Conservation (phyloP, 75 land plant species). For the Cunninghamia lanceolata region DNA sequence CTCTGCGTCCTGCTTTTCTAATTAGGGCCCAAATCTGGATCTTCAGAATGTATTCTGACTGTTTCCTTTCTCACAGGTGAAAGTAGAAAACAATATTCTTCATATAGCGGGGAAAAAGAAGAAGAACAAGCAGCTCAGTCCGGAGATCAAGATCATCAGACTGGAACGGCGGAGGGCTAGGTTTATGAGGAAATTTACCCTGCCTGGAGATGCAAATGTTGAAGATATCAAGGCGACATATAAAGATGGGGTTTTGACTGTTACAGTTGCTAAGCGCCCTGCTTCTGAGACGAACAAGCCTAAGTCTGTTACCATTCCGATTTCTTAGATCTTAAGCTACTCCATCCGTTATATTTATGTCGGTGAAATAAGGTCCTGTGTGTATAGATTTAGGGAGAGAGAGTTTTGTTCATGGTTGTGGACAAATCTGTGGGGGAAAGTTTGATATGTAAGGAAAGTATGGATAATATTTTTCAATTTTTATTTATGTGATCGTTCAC, state of each 20-base stretch:
- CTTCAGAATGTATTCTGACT: too few species aligned
- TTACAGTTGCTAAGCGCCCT: constrained; percentile 24
- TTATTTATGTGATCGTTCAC: too few species aligned
- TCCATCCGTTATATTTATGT: too few species aligned
- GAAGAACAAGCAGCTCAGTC: constrained; percentile 19
- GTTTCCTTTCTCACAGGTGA: constrained; percentile 15
- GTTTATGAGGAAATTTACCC: constrained; percentile 35
- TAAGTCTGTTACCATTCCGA: too few species aligned
- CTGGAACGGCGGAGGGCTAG: constrained; percentile 26
- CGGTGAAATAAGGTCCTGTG: too few species aligned
- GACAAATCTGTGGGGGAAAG: too few species aligned
- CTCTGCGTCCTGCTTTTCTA: not conserved
- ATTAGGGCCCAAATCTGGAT: not conserved
- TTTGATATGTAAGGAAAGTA: too few species aligned
- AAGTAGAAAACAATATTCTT: constrained; percentile 32
- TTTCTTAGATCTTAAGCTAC: too few species aligned
- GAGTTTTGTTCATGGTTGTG: too few species aligned
- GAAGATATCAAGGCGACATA: constrained; percentile 25
- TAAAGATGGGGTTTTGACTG: constrained; percentile 34
- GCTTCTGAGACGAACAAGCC: not conserved
- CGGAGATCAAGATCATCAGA: constrained; percentile 22
- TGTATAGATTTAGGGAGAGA: too few species aligned
- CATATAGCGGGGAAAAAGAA: constrained; percentile 25
- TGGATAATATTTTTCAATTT: too few species aligned
- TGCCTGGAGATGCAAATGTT: constrained; percentile 25